phyloP scores from a whole-genome alignment of 2,329 filamentous ascomycete genomes.

The Talaromyces verruculosus region DNA sequence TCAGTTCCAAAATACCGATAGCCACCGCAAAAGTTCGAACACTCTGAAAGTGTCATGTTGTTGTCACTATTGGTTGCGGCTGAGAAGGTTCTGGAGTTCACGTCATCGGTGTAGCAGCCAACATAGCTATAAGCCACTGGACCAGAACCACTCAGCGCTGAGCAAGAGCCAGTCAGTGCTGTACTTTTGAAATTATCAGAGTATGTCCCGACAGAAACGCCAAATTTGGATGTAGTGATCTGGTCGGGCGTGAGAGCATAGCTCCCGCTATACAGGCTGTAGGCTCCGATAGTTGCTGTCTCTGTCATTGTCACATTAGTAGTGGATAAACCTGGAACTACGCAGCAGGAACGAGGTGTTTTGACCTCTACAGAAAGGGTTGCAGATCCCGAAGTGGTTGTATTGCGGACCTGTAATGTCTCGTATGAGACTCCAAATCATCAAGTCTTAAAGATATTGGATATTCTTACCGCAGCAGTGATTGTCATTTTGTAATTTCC shows the following conservation, averaged over 20 bases:
- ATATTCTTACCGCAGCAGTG: conserved; percentile 12
- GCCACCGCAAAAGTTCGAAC: conserved; percentile 29
- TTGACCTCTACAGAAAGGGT: conserved; percentile 17
- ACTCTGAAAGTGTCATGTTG: conserved; percentile 31
- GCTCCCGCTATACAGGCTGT: conserved; percentile 16
- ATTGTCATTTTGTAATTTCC: conserved; percentile 18
- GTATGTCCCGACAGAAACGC: conserved; percentile 7
- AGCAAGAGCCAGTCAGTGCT: conserved; percentile 17
- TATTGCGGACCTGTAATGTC: conserved; percentile 16
- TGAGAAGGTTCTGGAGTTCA: conserved; percentile 22
- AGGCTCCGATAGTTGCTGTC: conserved; percentile 11
- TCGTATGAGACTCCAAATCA: background rate
- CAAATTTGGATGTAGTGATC: conserved; percentile 18
- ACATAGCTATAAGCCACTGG: conserved; percentile 22
- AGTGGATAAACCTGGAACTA: conserved; percentile 13
- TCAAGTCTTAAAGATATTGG: background rate
- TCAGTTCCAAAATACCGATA: conserved; percentile 35
- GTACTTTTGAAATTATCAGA: conserved; percentile 18
- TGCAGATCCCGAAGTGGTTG: background rate
- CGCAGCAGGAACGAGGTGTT: conserved; percentile 17
- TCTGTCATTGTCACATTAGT: conserved; percentile 17
- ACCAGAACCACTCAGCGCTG: conserved; percentile 8
- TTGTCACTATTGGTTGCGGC: conserved; percentile 19
- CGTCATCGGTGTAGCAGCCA: conserved; percentile 34
- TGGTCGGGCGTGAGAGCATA: conserved; percentile 14